Percentiles rank a stretch among this genome's conserved stretches.
Evolutionary conservation across 2,329 filamentous ascomycete species (phyloP).

Genomic region (Grosmannia huntii): DNA sequence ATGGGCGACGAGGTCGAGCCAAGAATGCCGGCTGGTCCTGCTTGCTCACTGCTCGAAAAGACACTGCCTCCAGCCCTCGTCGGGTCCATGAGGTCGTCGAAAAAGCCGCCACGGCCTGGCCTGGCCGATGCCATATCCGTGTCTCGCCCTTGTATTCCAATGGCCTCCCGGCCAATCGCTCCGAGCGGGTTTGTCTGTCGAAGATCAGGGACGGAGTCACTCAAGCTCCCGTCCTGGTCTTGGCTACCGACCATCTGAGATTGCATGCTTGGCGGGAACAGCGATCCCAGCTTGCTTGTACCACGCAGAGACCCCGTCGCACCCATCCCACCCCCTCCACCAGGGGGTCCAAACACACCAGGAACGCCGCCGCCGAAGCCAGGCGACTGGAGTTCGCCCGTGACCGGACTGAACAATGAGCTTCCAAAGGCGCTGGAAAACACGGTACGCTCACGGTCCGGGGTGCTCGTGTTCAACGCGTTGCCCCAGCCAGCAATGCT

Average conservation of each 20-base stretch:
- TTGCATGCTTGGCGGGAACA: constrained; percentile 85
- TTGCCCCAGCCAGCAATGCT: constrained; percentile 51
- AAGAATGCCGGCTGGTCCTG: constrained; percentile 16
- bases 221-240: constrained; percentile 50
- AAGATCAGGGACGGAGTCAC: constrained; percentile 45
- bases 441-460: constrained; percentile 49
- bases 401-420: constrained; percentile 65
- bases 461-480: constrained; percentile 47
- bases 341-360: constrained; percentile 22
- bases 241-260: constrained; percentile 58
- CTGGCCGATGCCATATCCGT: constrained; percentile 44
- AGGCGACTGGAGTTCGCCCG: constrained; percentile 61
- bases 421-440: constrained; percentile 57
- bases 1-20: constrained; percentile 6
- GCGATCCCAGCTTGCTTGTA: constrained; percentile 68
- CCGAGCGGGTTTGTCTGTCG: constrained; percentile 51
- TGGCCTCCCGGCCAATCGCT: constrained; percentile 51
- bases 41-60: constrained; percentile 8
- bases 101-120: constrained; percentile 19
- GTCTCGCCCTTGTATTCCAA: constrained; percentile 41
- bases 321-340: constrained; percentile 38
- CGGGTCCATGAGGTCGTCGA: constrained; percentile 12
- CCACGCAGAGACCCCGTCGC: constrained; percentile 57
- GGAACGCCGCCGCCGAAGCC: constrained; percentile 45
- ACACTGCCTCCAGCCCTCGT: background rate